A percentile compares a stretch with the other conserved stretches of the same genome.
Evolutionary conservation across 805 yeast species (phyloP).

Genomic region (Kodamaea kaohsiungensis): DNA sequence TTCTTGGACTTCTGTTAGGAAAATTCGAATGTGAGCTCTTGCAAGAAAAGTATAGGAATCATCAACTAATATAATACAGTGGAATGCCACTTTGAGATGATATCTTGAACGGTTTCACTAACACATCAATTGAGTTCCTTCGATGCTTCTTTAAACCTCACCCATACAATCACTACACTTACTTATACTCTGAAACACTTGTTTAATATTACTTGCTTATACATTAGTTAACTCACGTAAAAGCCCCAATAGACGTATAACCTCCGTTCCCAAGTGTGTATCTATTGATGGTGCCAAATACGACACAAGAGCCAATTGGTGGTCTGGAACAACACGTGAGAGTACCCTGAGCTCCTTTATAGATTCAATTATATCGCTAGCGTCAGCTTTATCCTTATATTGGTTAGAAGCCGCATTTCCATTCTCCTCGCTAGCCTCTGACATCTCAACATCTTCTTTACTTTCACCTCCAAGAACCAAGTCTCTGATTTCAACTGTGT

Average conservation of each 20-base stretch:
- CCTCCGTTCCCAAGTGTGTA: constrained; percentile 36
- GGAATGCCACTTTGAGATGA: too few species aligned
- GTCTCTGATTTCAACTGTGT: constrained; percentile 21
- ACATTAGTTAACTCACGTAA: constrained; percentile 15
- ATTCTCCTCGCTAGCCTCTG: not conserved
- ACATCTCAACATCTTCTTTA: constrained; percentile 12
- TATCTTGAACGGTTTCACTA: too few species aligned
- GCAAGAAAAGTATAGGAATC: too few species aligned
- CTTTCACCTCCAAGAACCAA: constrained; percentile 9
- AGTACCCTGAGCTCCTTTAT: constrained; percentile 17
- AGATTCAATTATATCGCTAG: constrained; percentile 5
- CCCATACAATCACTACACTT: not conserved
- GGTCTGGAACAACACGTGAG: constrained; percentile 36
- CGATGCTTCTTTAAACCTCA: too few species aligned
- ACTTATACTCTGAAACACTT: not conserved
- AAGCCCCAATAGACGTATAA: constrained; percentile 33
- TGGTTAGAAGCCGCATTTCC: not conserved
- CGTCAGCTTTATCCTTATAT: not conserved
- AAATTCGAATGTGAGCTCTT: too few species aligned
- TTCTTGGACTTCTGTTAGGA: too few species aligned
- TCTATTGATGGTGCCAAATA: constrained; percentile 37
- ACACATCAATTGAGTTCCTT: too few species aligned
- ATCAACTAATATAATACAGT: too few species aligned
- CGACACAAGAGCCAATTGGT: constrained; percentile 35
- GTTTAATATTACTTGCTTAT: not conserved